Base-by-base conservation (phyloP, 352 stramenopile species). In the Albugo candida region DNA sequence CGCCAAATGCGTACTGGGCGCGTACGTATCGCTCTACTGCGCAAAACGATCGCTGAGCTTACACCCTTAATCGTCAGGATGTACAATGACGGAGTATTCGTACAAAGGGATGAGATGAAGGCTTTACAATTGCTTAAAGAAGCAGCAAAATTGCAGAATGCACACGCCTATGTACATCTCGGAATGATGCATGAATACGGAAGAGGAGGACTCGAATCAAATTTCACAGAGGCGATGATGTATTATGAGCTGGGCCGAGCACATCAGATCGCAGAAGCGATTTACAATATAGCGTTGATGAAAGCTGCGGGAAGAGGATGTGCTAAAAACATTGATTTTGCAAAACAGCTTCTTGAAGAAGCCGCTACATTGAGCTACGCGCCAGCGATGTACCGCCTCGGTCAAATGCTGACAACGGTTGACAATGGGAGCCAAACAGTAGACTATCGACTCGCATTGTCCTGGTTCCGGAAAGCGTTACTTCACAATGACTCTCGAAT, bases 271-370 rank as follows among this genome's bases (percentile, higher is more conserved):
- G 20, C 55, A 1, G 69, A 81, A 13, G 72, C 67, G 0, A 58
- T 51, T 11, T 80, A 81, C 60, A 76, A 72, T 38, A 53, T 84
- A 10, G 69, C 54, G 2, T 47, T 84, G 31, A 58, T 81, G 14
- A 31, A 74, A 21, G 48, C 54, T 1, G 49, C 65, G 2, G 69
- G 71, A 10, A 63, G 72, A 42, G 72, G 72, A 2, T 54, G 67
- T 17, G 52, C 24, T 1, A 58, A 64, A 49, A 78, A 55, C 55
- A 63, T 61, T 1, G 13, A 48, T 4, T 36, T 18, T 13, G 72
- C 72, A 5, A 41, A 55, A 0, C 31, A 55, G 38, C 56, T 63
- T 19, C 8, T 43, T 8, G 38, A 43, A 43, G 17, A 43, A 24
- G 38, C 38, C 20, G 38, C 38, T 10, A 8, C 38, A 8, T 43